Percentiles rank a stretch among this genome's conserved stretches.
These are phyloP conservation scores for Apiotrichum sp. DNA, from an alignment of 1,284 basidiomycete genomes.

Conservation along the genomic window DNA sequence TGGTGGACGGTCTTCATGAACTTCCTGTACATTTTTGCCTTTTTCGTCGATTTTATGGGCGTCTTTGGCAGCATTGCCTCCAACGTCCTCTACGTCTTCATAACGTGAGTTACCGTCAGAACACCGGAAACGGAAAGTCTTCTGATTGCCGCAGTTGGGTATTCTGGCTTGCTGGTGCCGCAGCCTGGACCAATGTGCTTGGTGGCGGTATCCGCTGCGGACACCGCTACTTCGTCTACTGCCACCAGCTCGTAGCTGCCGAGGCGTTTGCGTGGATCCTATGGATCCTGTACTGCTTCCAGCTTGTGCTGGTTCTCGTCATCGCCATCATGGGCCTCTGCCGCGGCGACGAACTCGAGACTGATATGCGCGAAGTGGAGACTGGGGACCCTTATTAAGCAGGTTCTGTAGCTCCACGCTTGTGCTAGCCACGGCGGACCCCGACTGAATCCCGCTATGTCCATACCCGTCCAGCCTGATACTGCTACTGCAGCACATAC, in stretches of 20 bases:
- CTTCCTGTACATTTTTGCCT: slow-evolving; percentile 39
- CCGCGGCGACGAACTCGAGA: too few relatives aligned
- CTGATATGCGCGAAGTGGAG: background rate
- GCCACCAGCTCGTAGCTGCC: slow-evolving; percentile 38
- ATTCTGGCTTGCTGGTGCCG: slow-evolving; percentile 45
- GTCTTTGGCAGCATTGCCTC: slow-evolving; percentile 32
- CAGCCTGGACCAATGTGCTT: slow-evolving; percentile 39
- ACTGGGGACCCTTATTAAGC: too few relatives aligned
- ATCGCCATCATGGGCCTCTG: background rate
- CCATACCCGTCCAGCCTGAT: too few relatives aligned
- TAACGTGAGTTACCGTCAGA: slow-evolving; percentile 34
- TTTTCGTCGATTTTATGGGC: slow-evolving; percentile 31
- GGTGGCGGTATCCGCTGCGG: slow-evolving; percentile 39
- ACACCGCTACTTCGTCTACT: slow-evolving; percentile 25
- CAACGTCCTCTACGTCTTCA: slow-evolving; percentile 37
- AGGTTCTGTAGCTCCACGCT: too few relatives aligned
- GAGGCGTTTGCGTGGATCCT: slow-evolving; percentile 48
- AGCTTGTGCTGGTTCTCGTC: background rate
- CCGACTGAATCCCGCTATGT: too few relatives aligned
- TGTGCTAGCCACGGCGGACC: too few relatives aligned
- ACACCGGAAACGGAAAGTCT: too few relatives aligned
- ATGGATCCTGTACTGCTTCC: slow-evolving; percentile 32
- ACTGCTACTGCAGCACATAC: too few relatives aligned
- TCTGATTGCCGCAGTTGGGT: slow-evolving; percentile 32
- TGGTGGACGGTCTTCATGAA: slow-evolving; percentile 48